Percentiles rank a stretch among this genome's conserved stretches.
phyloP scores from a whole-genome alignment of 176 grass and related monocot genomes.

The Rhynchospora tenuis region DNA sequence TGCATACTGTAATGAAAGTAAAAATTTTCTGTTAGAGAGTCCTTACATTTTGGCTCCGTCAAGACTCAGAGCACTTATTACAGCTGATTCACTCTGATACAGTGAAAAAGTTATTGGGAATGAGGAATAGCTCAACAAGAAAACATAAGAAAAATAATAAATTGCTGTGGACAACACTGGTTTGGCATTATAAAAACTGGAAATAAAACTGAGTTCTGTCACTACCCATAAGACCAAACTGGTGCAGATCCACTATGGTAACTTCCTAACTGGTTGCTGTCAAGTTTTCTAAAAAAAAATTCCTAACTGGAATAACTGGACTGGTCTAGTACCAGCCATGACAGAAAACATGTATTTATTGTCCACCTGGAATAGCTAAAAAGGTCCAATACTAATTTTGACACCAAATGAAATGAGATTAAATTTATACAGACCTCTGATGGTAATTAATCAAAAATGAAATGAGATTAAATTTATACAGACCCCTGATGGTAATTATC shows the following conservation, averaged over 20 bases:
- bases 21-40: background rate
- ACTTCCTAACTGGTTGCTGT: background rate
- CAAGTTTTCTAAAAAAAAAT: no score
- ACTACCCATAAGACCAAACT: background rate
- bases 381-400: no score
- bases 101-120: background rate
- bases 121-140: background rate
- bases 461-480: no score
- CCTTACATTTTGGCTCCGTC: slow-evolving; percentile 74
- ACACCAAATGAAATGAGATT: no score
- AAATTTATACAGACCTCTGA: no score
- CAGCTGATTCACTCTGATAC: slow-evolving; percentile 44
- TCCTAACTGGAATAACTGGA: background rate
- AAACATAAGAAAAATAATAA: background rate
- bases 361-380: no score
- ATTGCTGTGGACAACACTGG: background rate
- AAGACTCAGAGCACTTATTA: slow-evolving; percentile 47
- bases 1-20: background rate
- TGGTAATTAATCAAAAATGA: no score
- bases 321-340: background rate
- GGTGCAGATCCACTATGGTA: background rate
- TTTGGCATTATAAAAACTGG: background rate
- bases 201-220: background rate
- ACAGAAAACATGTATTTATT: background rate
- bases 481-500: no score